Base-by-base conservation (phyloP, 1,284 basidiomycete genomes). In the Trichosporon coremiiforme region DNA sequence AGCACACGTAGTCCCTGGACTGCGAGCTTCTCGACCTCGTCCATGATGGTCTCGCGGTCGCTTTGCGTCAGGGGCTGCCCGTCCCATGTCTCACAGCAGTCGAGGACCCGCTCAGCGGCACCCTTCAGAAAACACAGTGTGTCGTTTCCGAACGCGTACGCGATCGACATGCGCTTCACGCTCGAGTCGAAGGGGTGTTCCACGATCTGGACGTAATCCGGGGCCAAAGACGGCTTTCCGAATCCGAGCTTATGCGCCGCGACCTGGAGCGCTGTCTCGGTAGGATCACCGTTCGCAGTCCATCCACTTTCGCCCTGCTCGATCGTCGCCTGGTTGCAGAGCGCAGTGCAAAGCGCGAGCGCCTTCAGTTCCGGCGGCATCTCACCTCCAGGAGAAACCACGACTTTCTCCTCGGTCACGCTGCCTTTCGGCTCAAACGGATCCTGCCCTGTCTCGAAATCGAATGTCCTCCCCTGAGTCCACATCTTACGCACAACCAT, bases 281-380 rank as follows among this genome's bases (percentile, higher is more conserved):
- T 91, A 0, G 90, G 88, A 75, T 91, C 90, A 36, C 90, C 90
- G 60, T 88, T 88, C 0, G 89, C 88, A 50, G 87, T 86, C 90
- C 90, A 91, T 25, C 86, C 87, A 20, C n/a, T n/a, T 13, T 85
- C 83, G 50, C 75, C 80, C 9, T 75, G 80, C 12, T 75, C 73
- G 13, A 87, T 78, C 1, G 83, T 85, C 12, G 86, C 85, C 73
- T 84, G 83, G 78, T 86, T 87, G 77, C 85, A 86, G 22, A 87
- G 79, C 9, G 82, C 78, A 22, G 85, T 84, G 71, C 85, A 84
- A 63, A 84, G 82, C 15, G 83, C 82, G 66, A 86, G 75, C 17
- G 82, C 76, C 41, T 79, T 75, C 15, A 87, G 75, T n/a, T 73
- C 71, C 5, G 71, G 63, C 68, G 50, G 47, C 66, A 60, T 29